Base-by-base conservation (phyloP, 345 rosid genomes). In the Limnanthes douglasii region DNA sequence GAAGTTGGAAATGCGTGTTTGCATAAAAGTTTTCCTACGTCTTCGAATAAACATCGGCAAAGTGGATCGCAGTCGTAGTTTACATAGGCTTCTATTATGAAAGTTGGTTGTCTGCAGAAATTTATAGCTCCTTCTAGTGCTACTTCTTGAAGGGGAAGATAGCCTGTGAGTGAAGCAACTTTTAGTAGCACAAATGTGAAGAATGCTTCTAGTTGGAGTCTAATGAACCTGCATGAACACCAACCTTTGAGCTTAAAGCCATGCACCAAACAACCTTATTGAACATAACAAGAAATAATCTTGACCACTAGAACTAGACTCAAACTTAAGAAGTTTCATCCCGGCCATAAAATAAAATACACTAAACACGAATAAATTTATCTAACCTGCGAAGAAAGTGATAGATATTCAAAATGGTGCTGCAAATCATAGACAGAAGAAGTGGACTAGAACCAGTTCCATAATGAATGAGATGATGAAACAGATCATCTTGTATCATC, bases 121-220 rank as follows among this genome's bases (percentile, higher is more conserved):
- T 80, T 80, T 42, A 84, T 72, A 3, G 84, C 54, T 6, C 73
- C 95, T 70, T 90, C 95, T 3, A 84, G 53, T 0, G 84, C 95
- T 5, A 90, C 92, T 57, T 90, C 94, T 53, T 80, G 98, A 40
- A 76, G 53, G 32, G 74, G 95, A 47, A 44, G 21, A 18, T 67
- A 53, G n/a, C 45, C 51, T 5, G 61, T 65, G 3, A 39, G 23
- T n/a, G 59, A 24, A 4, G 83, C 67, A 10, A 65, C 53, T 54
- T 31, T 70, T 43, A 90, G 22, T 27, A 84, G 31, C 34, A 90
- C 94, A 10, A 63, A 74, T 25, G 62, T 51, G 51, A 90, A 84
- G 62, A 90, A 84, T 8, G 94, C 82, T 60, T 90, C 98, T n/a
- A 90, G 60, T 31, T 84, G 95, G 40, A 90, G 63, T 28, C 92